Evolutionary conservation across 176 grass and related monocot genomes (phyloP), one percentile per base, ranked within the genome.

Genomic region (Alopecurus myosuroides): DNA sequence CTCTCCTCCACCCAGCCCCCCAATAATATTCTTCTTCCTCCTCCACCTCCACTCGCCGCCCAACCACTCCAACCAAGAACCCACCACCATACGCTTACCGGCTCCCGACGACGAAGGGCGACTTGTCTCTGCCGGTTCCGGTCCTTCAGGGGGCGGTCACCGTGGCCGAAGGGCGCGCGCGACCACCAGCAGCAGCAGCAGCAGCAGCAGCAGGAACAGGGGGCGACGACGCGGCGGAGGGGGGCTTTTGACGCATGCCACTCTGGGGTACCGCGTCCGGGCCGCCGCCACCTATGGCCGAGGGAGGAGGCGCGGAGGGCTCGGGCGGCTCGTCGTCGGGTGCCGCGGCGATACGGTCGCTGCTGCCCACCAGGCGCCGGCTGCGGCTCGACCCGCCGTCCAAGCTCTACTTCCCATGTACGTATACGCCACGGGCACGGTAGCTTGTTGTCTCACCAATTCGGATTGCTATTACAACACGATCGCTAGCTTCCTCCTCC

Each of bases 381-480:
- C 97, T 99, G 12, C 89, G 97, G 36, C 93, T 99, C 37, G 97
- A 99, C 84, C 97, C 97, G 65, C 1, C 91, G 11, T 41, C 81
- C 78, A 99, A 96, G 87, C 97, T 99, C 29, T 99, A 92, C 89
- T 99, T 99, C 83, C 93, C 93, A 70, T 99, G 97, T 96, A 83
- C 40, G 90, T 46, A 40, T 35, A 25, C 15, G 41, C 22, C 64
- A 20, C 3, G 26, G 57, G 5, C 7, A 25, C 49, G 10, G 20
- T 42, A 2, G 18, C 49, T 12, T 12, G 18, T 12, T 12, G 29
- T 7, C 2, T 7, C 14, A 13, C 14, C 37, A 41, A 15, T 41
- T 61, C 20, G 23, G 7, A 36, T 61, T 78, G 52, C 20, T 25
- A 23, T 56, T 25, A 15, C 34, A 4, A 22, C 74, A 77, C 3